Conservation (phyloP, 1,139 yeast genomes). For the Diutina catenulata region DNA sequence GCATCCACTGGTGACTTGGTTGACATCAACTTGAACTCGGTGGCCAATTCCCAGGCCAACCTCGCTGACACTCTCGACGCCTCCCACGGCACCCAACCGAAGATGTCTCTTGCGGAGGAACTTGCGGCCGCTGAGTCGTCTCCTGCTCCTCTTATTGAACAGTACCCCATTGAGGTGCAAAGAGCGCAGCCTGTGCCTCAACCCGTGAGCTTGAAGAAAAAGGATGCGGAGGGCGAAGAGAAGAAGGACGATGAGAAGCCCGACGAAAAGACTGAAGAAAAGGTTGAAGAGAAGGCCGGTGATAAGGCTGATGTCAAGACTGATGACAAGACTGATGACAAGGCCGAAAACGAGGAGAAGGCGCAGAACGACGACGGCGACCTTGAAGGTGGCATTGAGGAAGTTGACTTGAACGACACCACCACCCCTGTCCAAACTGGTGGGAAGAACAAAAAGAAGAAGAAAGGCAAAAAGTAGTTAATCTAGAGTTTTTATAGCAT, state of each 20-base stretch:
- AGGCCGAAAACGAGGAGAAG: constrained; percentile 7
- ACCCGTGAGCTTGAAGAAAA: too few relatives aligned
- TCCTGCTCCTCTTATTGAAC: constrained; percentile 1
- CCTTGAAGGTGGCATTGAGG: constrained; percentile 10
- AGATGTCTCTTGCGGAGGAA: constrained; percentile 6
- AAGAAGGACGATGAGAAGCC: constrained; percentile 4
- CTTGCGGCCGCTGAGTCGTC: constrained; percentile 7
- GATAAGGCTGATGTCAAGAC: constrained; percentile 7
- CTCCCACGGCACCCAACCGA: neutral
- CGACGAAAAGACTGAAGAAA: constrained; percentile 4
- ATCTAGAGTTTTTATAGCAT: too few relatives aligned
- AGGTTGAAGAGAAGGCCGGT: neutral
- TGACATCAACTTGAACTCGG: too few relatives aligned
- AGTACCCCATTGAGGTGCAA: neutral
- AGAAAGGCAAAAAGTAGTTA: constrained; percentile 13
- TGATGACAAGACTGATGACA: constrained; percentile 6
- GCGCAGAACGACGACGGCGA: constrained; percentile 2
- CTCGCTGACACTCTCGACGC: neutral
- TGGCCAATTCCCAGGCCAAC: neutral
- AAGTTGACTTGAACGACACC: neutral
- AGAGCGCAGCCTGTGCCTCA: neutral
- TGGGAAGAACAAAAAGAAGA: constrained; percentile 12
- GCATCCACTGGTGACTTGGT: too few relatives aligned
- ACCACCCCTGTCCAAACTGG: constrained; percentile 4
- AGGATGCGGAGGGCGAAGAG: too few relatives aligned